Base-by-base conservation (phyloP, 1,139 yeast genomes). In the Zygosaccharomyces pseudobailii region DNA sequence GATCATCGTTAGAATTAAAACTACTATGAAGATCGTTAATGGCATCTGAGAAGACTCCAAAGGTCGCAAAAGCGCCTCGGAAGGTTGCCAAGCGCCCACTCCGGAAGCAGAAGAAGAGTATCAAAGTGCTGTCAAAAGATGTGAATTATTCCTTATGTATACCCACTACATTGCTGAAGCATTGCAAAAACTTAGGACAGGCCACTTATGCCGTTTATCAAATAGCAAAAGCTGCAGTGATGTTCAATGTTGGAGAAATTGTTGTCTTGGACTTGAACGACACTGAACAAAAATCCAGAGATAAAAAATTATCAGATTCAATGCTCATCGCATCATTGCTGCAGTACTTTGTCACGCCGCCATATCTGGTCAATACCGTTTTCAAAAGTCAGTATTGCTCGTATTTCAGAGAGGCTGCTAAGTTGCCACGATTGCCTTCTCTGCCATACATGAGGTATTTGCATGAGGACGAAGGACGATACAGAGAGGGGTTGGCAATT, bases 301-400 rank as follows among this genome's bases (percentile, higher is more conserved):
- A 51, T 33, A 36, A 34, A 32, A 49, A 48, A 28, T 61, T 46
- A 50, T 67, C 52, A 51, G 72, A 77, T 42, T 70, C 82, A 0
- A 67, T 82, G 60, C 60, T 82, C 17, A 72, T 87, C 40, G 94
- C 95, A 0, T 74, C 84, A 2, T 71, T 89, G 45, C 70, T 89
- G 46, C 96, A 88, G 62, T 89, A 72, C 61, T 87, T 87, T 59
- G 79, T 89, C 13, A 89, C 97, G 0, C 97, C 97, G 1, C 87
- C 90, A 42, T 87, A 89, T 61, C 72, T 89, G 35, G 76, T 84
- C 22, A 80, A 82, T 52, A 69, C 82, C 0, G 74, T 84, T 7
- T 86, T 89, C 67, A 73, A 74, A 49, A 69, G 72, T 45, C 64
- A 71, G 22, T 67, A 66, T 45, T 52, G 62, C 27, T 59, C 66